Evolutionary conservation across 441 rosid genomes (phyloP), one percentile per base, ranked within the genome.

Genomic region (Aleurites moluccanus): DNA sequence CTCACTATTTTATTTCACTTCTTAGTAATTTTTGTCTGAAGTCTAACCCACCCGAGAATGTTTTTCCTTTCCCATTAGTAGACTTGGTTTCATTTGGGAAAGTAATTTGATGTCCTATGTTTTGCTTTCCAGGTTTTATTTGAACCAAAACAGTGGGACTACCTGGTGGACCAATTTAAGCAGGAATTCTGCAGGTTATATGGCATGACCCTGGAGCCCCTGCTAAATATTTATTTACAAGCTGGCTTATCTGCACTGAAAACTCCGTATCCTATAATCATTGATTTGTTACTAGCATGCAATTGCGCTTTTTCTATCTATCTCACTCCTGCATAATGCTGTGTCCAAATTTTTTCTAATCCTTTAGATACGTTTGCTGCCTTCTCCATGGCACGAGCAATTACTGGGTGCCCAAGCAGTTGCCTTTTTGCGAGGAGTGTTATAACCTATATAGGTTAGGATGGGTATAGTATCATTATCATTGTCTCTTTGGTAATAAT

Each of bases 181-280:
- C 91, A 88, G 82, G 99, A 95, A 81, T 91, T 95, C 86, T 92
- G 89, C 88, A 88, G 82, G 85, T 79, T 95, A 74, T 91, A 93
- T 83, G 99, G 99, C 88, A 95, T 95, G 98, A 88, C 99, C 25
- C 75, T 86, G 71, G 98, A 93, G 86, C 96, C 99, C 44, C 78
- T 95, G 82, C 80, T 95, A 80, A 92, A 88, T 83, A 95, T 95
- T 61, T 95, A 86, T 79, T 82, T 93, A 69, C 98, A 95, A 85
- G 98, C 97, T 74, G 99, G 99, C 83, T 84, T 95, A 83, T 95
- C 95, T 74, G 95, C 98, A 5, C 78, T 95, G 80, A 95, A 95
- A 84, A 90, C 99, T 75, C 92, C 93, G 98, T 94, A 94, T 90
- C 91, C 96, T 20, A 63, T 64, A 44, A 78, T 77, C 14, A 14